Conservation (phyloP, 2,329 filamentous ascomycete genomes). For the Trichoderma aggressivum region DNA sequence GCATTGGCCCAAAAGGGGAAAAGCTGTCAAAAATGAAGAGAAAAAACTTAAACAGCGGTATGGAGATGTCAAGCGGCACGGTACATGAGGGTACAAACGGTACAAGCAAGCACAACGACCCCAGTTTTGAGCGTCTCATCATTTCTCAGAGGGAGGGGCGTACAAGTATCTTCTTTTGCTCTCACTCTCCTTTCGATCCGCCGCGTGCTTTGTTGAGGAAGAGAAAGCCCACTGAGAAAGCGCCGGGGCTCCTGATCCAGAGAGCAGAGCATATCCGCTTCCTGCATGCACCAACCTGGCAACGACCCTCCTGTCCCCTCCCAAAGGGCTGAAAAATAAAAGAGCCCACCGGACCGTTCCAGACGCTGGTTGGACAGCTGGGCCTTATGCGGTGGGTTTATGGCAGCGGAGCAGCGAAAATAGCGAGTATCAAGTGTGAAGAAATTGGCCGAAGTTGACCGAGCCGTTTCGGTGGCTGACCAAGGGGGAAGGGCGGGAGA, state of each 20-base stretch:
- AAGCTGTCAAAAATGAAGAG: background rate
- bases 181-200: background rate
- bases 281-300: constrained; percentile 3
- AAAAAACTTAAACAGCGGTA: background rate
- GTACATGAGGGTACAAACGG: background rate
- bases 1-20: background rate
- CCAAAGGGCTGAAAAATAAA: background rate
- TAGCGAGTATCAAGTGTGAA: constrained; percentile 13
- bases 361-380: constrained; percentile 3
- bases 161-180: background rate
- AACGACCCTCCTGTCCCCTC: background rate
- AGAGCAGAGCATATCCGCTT: background rate
- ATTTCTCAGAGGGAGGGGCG: background rate
- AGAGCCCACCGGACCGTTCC: background rate
- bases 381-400: constrained; percentile 3
- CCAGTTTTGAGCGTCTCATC: background rate
- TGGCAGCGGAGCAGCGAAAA: constrained; percentile 4
- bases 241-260: background rate
- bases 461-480: constrained; percentile 13
- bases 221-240: background rate
- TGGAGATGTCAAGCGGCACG: background rate
- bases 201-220: background rate
- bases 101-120: background rate
- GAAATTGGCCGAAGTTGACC: constrained; percentile 17
- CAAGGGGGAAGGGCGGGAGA: constrained; percentile 14